Percentiles rank a stretch among this genome's conserved stretches.
phyloP scores from a whole-genome alignment of 2,329 filamentous ascomycete genomes.

The Aspergillus pseudoviridinutans region DNA sequence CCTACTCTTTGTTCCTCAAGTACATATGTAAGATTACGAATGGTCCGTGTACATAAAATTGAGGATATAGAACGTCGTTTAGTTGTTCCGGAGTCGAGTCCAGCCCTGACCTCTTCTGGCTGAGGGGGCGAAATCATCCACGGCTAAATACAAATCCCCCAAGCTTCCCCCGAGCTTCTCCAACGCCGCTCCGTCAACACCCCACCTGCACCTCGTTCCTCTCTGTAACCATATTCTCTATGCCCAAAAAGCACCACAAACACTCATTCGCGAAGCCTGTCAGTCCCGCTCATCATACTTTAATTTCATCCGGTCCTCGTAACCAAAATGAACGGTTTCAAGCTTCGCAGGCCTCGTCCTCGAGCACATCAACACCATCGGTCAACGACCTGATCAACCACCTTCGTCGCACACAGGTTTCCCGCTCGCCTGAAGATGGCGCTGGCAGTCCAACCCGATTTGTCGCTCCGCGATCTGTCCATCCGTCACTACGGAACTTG shows the following conservation, averaged over 20 bases:
- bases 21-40: background rate
- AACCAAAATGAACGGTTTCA: conserved; percentile 25
- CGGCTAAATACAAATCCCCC: background rate
- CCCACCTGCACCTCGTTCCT: conserved; percentile 5
- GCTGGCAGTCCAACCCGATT: conserved; percentile 14
- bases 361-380: conserved; percentile 26
- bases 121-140: background rate
- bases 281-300: conserved; percentile 38
- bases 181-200: conserved; percentile 3
- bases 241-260: conserved; percentile 48
- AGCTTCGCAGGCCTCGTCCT: conserved; percentile 15
- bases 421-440: conserved; percentile 17
- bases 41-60: background rate
- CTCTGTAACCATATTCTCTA: conserved; percentile 21
- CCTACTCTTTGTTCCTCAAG: background rate
- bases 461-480: conserved; percentile 36
- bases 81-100: background rate
- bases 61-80: background rate
- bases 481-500: conserved; percentile 43
- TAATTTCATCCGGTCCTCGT: conserved; percentile 26
- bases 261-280: conserved; percentile 37
- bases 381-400: conserved; percentile 48
- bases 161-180: background rate
- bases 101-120: background rate
- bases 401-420: conserved; percentile 41